Conservation (phyloP, 805 yeast genomes). For the Phaffomyces opuntiae region DNA sequence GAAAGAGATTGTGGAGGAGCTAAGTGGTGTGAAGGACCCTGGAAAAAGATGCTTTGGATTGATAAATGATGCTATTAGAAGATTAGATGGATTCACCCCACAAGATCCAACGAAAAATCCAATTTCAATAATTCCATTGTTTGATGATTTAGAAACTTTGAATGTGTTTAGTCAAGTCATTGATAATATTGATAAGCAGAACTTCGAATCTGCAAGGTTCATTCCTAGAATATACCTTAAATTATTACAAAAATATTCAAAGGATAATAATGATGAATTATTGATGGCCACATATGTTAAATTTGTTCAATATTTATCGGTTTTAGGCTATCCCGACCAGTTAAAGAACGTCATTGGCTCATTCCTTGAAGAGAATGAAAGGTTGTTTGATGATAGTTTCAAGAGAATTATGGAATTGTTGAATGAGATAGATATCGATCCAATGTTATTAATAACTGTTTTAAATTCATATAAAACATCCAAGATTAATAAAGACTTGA, state of each 20-base stretch:
- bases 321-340: slow-evolving; percentile 11
- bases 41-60: slow-evolving; percentile 3
- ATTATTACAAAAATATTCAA: slow-evolving; percentile 5
- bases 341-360: not conserved
- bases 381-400: not conserved
- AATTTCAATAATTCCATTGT: slow-evolving; percentile 6
- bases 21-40: not conserved
- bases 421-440: not conserved
- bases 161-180: slow-evolving; percentile 9
- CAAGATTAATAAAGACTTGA: too few relatives aligned
- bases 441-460: too few relatives aligned
- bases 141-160: slow-evolving; percentile 4
- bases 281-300: slow-evolving; percentile 6
- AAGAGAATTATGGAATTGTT: slow-evolving; percentile 3
- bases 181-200: slow-evolving; percentile 7
- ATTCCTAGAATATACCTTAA: slow-evolving; percentile 19
- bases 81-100: slow-evolving; percentile 6
- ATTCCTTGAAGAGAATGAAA: not conserved
- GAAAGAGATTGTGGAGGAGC: slow-evolving; percentile 1
- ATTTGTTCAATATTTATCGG: slow-evolving; percentile 12
- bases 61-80: slow-evolving; percentile 15
- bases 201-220: slow-evolving; percentile 18
- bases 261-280: slow-evolving; percentile 4
- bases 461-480: too few relatives aligned
- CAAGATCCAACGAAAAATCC: not conserved